Evolutionary conservation across 495 filamentous ascomycete genomes (phyloP), one percentile per base, ranked within the genome.

Genomic region (Neurospora cerealis): DNA sequence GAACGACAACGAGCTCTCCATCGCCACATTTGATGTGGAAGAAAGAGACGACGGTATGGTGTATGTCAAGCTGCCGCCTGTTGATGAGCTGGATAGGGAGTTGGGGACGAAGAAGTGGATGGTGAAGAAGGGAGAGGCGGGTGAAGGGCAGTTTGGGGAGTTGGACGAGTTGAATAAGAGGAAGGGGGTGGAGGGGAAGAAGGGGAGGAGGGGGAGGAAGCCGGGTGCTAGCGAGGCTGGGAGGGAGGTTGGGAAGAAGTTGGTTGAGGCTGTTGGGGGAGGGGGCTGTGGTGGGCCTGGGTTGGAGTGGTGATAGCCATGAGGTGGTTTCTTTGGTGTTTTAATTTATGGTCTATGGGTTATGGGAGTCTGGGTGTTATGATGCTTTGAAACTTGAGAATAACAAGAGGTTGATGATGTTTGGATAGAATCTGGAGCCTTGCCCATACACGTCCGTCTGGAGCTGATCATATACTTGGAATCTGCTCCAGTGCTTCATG

Each of bases 21-120:
- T 98, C 77, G 94, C 94, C 32, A 96, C 92, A 0, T 98, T 98
- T 82, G 89, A 88, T 0, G 90, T 89, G 8, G 93, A 97, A 82
- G 93, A 91, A 80, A 81, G 93, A 24, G 84, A 88, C 0, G 93
- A 96, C 79, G 93, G 93, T 0, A 89, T 90, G 88, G 90, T 98
- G 4, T 97, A 97, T 80, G 75, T 96, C 74, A 93, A 93, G 82
- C 84, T 98, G 71, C 95, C 95, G 37, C 90, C 93, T 0, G 87
- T 97, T 1, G 91, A 93, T 73, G 95, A 98, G 81, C 83, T 98
- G 70, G 95, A 98, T 81, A 87, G 85, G 0, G 86, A 94, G 72
- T 84, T 98, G 19, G 94, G 94, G 0, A 98, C 95, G 0, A 83
- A 86, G 77, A 91, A 88, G 81, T 97, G 93, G 92, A 94, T 90